These are phyloP conservation scores for Colletotrichum euphorbiae DNA, from an alignment of 2,329 filamentous ascomycete genomes.

Conservation along the genomic window DNA sequence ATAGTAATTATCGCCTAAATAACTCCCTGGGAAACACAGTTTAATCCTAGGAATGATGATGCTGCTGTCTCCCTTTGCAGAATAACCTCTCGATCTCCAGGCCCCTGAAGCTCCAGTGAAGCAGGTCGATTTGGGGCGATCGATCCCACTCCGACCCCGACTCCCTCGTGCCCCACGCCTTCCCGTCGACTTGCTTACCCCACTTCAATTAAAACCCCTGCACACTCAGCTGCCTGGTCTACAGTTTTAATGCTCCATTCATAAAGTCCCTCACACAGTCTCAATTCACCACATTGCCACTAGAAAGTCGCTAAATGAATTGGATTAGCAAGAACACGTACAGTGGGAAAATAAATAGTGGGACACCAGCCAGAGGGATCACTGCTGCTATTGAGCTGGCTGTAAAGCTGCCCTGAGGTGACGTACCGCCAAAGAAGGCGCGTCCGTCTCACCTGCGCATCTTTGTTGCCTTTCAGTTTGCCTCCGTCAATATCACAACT, in stretches of 20 bases:
- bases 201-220: slow-evolving; percentile 37
- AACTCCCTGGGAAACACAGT: neutral
- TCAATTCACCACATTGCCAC: slow-evolving; percentile 1
- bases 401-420: neutral
- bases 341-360: slow-evolving; percentile 11
- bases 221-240: slow-evolving; percentile 21
- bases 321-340: slow-evolving; percentile 1
- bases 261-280: slow-evolving; percentile 12
- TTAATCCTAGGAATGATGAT: neutral
- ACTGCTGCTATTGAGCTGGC: neutral
- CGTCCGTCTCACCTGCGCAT: neutral
- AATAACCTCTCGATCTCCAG: slow-evolving; percentile 14
- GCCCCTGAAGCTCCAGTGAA: slow-evolving; percentile 23
- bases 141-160: slow-evolving; percentile 12
- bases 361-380: neutral
- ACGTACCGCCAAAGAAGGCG: neutral
- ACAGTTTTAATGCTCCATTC: neutral
- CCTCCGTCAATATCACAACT: neutral
- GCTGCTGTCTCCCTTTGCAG: neutral
- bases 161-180: slow-evolving; percentile 33
- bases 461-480: neutral
- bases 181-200: slow-evolving; percentile 18
- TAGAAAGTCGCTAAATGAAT: neutral
- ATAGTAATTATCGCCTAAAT: neutral
- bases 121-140: slow-evolving; percentile 26